Evolutionary conservation across 2,329 filamentous ascomycete species (phyloP).

Genomic region (Pestalotiopsis sp.): DNA sequence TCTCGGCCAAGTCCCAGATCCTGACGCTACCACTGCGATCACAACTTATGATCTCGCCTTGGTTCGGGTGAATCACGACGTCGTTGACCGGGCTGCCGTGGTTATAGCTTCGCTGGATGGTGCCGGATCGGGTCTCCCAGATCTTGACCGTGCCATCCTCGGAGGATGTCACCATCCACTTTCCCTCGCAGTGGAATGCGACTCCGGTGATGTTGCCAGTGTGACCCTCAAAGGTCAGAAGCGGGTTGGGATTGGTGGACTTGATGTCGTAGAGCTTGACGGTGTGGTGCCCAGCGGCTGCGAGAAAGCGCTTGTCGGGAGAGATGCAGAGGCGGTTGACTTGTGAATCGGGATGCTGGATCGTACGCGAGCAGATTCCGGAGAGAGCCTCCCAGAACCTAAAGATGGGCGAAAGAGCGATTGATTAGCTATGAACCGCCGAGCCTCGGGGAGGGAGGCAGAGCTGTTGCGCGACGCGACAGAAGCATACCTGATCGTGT

Average conservation of each 20-base stretch:
- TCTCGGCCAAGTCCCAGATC: conserved; percentile 96
- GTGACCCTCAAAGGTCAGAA: conserved; percentile 94
- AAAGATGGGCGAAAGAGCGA: neutral
- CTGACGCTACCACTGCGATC: conserved; percentile 90
- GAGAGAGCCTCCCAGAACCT: conserved; percentile 99
- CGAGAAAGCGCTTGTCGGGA: conserved; percentile 94
- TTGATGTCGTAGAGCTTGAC: conserved; percentile 99
- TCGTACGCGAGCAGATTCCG: conserved; percentile 96
- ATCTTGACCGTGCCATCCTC: conserved; percentile 98
- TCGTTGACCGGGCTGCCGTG: conserved; percentile 92
- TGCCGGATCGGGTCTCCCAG: conserved; percentile 88
- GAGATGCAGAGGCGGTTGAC: conserved; percentile 98
- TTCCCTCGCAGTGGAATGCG: conserved; percentile 97
- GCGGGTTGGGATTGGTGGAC: conserved; percentile 91
- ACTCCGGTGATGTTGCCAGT: conserved; percentile 95
- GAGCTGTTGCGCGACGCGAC: neutral
- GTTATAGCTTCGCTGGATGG: conserved; percentile 88
- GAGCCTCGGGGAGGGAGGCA: neutral
- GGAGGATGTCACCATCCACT: conserved; percentile 99
- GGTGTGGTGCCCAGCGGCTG: conserved; percentile 76
- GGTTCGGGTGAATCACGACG: conserved; percentile 99
- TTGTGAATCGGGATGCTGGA: conserved; percentile 97
- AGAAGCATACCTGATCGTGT: conserved; percentile 59
- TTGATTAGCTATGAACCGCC: neutral
- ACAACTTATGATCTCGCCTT: conserved; percentile 96